Percentiles rank a stretch among this genome's conserved stretches.
Evolutionary conservation across 352 stramenopile genomes (phyloP).

Genomic region (Thalassiosira pacifica): DNA sequence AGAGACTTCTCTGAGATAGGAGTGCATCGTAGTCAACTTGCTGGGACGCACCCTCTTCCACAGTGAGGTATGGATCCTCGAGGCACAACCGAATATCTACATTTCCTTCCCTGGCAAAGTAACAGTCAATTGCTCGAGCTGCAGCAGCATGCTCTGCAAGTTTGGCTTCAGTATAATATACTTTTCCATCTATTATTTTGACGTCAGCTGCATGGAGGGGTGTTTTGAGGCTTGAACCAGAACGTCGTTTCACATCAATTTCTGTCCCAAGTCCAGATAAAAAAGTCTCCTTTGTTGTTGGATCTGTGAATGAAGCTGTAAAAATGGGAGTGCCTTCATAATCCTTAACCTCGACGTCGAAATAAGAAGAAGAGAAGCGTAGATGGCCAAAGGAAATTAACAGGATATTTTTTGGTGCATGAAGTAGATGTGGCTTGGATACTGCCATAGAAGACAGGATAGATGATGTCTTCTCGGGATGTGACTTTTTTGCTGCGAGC

Average conservation of each 20-base stretch:
- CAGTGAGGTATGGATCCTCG: slow-evolving; percentile 50
- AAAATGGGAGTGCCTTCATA: slow-evolving; percentile 26
- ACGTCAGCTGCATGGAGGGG: slow-evolving; percentile 29
- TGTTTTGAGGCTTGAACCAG: not conserved
- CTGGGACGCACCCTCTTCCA: slow-evolving; percentile 30
- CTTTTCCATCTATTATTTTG: slow-evolving; percentile 45
- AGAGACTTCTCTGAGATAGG: not conserved
- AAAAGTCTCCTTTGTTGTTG: slow-evolving; percentile 50
- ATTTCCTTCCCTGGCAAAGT: slow-evolving; percentile 46
- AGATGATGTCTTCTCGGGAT: no score
- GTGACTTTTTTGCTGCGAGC: no score
- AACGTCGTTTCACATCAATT: slow-evolving; percentile 7
- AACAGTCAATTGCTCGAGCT: slow-evolving; percentile 65
- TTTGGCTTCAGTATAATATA: slow-evolving; percentile 47
- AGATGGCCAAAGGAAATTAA: not conserved
- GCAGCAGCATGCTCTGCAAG: slow-evolving; percentile 57
- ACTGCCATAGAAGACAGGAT: not conserved
- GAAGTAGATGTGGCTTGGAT: not conserved
- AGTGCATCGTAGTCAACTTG: slow-evolving; percentile 26
- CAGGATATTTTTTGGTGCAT: not conserved
- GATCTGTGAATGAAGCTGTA: slow-evolving; percentile 50
- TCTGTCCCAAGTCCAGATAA: slow-evolving; percentile 38
- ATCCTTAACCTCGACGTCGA: not conserved
- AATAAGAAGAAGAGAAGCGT: not conserved
- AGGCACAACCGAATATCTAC: slow-evolving; percentile 38